Conservation (phyloP, 1,284 basidiomycete genomes). For the Abortiporus biennis region DNA sequence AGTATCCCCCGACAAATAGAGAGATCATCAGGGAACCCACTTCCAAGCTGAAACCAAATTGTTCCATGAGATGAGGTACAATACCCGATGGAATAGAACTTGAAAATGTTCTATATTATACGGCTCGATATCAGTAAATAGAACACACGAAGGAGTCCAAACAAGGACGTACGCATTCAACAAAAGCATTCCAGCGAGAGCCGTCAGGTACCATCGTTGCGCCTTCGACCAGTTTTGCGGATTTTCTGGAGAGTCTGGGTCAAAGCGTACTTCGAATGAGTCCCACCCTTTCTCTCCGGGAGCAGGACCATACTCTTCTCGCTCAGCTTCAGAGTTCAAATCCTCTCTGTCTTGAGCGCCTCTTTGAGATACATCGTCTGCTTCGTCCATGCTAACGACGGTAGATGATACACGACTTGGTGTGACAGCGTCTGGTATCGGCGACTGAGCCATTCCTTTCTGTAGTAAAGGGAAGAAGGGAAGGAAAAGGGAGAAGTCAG, state of each 20-base stretch:
- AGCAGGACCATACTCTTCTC: conserved; percentile 20
- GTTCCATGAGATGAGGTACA: conserved; percentile 34
- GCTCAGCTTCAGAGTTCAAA: conserved; percentile 22
- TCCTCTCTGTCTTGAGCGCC: conserved; percentile 14
- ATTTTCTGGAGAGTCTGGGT: conserved; percentile 32
- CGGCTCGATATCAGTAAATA: conserved; percentile 6
- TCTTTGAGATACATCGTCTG: too few species aligned
- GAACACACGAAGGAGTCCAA: not conserved
- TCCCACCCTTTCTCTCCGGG: conserved; percentile 25
- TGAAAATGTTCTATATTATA: conserved; percentile 46
- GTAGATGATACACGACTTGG: conserved; percentile 4
- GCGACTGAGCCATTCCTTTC: not conserved
- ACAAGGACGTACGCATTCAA: conserved; percentile 50
- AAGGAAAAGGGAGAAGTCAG: too few species aligned
- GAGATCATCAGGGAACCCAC: conserved; percentile 34
- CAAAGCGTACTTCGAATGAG: conserved; percentile 33
- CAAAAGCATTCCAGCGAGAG: conserved; percentile 53
- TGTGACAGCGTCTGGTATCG: not conserved
- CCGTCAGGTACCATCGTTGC: conserved; percentile 63
- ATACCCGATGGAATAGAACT: conserved; percentile 51
- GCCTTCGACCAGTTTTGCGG: conserved; percentile 54
- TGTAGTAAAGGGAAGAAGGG: too few species aligned
- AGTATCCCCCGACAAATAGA: conserved; percentile 39
- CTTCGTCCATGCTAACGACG: conserved; percentile 6
- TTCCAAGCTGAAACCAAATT: conserved; percentile 52